Percentiles rank a stretch among this genome's conserved stretches.
Conservation (phyloP, 169 alveolate genomes). For the Prorocentrum cordatum region DNA sequence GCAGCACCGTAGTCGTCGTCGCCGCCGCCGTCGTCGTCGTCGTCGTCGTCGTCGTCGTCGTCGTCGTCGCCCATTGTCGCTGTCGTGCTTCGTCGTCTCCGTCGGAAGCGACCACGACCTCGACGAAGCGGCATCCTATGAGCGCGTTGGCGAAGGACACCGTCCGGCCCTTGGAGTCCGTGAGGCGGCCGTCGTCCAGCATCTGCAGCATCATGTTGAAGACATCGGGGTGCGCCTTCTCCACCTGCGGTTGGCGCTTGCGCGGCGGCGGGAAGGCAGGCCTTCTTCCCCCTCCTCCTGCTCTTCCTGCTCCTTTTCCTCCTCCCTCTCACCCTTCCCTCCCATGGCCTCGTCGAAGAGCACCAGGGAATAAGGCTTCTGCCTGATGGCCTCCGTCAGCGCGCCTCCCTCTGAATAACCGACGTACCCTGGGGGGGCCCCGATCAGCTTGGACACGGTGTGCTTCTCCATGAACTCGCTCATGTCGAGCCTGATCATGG, state of each 20-base stretch:
- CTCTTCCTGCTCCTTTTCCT: neutral
- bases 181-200: conserved; percentile 83
- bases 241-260: conserved; percentile 73
- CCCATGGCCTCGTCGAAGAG: conserved; percentile 82
- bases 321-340: neutral
- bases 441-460: conserved; percentile 82
- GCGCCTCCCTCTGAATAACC: conserved; percentile 86
- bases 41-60: too few species aligned
- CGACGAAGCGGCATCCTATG: conserved; percentile 81
- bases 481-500: conserved; percentile 83
- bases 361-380: conserved; percentile 82
- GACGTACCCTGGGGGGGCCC: conserved; percentile 89
- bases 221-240: conserved; percentile 89
- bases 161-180: conserved; percentile 82
- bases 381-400: conserved; percentile 83
- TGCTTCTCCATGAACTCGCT: conserved; percentile 88
- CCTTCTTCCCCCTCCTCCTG: too few species aligned
- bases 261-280: too few species aligned
- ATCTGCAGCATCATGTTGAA: conserved; percentile 82
- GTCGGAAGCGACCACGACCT: too few species aligned
- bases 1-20: too few species aligned
- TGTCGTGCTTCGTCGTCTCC: too few species aligned
- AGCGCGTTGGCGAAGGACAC: conserved; percentile 81
- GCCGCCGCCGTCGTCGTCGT: too few species aligned
- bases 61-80: too few species aligned